A percentile compares a stretch with the other conserved stretches of the same genome.
phyloP scores from a whole-genome alignment of 2,329 filamentous ascomycete genomes.

The Trichophyton simii region DNA sequence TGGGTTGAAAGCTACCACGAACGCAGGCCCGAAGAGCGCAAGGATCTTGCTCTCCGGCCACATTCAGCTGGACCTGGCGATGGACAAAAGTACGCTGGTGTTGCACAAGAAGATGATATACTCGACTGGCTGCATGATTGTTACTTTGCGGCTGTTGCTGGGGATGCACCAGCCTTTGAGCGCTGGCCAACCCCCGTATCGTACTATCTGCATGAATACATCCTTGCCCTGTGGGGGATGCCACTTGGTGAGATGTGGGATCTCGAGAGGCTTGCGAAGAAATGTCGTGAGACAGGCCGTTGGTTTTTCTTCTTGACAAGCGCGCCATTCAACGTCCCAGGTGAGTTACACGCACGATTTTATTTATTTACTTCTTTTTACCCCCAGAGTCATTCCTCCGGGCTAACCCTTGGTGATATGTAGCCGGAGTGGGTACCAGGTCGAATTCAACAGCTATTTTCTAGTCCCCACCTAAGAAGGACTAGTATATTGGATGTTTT shows the following conservation, averaged over 20 bases:
- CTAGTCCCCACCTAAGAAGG: conserved; percentile 6
- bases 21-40: conserved; percentile 27
- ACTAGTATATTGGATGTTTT: neutral
- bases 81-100: conserved; percentile 36
- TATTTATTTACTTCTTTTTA: neutral
- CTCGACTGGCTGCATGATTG: conserved; percentile 57
- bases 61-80: conserved; percentile 22
- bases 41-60: conserved; percentile 21
- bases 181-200: conserved; percentile 40
- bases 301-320: conserved; percentile 34
- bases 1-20: conserved; percentile 47
- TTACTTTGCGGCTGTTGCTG: conserved; percentile 53
- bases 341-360: conserved; percentile 17
- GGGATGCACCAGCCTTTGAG: conserved; percentile 53
- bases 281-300: conserved; percentile 25
- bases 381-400: neutral
- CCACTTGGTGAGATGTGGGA: conserved; percentile 37
- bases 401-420: conserved; percentile 7
- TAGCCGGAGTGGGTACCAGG: conserved; percentile 18
- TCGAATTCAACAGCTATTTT: conserved; percentile 22
- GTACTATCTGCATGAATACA: conserved; percentile 30
- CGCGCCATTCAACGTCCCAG: conserved; percentile 30
- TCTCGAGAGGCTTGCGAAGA: conserved; percentile 26
- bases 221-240: conserved; percentile 34
- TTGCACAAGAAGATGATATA: conserved; percentile 44